Evolutionary conservation across 176 grass and related monocot genomes (phyloP), one percentile per base, ranked within the genome.

Genomic region (Oryza longistaminata): DNA sequence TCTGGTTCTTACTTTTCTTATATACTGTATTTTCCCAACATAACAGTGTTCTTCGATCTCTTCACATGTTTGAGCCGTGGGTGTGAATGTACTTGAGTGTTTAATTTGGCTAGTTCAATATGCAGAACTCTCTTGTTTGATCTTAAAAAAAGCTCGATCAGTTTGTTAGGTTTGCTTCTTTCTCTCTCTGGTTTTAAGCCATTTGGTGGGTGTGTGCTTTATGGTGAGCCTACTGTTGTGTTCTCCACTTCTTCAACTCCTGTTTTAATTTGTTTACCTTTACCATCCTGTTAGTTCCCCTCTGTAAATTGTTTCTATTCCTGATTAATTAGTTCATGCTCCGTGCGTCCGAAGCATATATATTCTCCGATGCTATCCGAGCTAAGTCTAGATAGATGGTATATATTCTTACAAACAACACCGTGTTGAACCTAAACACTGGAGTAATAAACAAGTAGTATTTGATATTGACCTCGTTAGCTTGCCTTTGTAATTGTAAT

Each of bases 61-160:
- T 79, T 79, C 62, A 44, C 37, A 45, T 66, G 76, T 27, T 65
- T 78, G 55, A 65, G 35, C 33, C 19, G 7, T 66, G n/a, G 55
- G 12, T 43, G 10, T 37, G 13, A 11, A 22, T 34, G 37, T 19
- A 24, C 29, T 66, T 29, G 27, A 11, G 7, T 68, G 21, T 76
- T 58, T 22, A 44, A 40, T 8, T 40, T 40, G 39, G 39, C 39
- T 40, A 16, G 9, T 37, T 39, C 50, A 67, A n/a, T n/a, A 55
- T 85, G 62, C 73, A 46, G 2, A 1, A 24, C 12, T 37, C 17
- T 64, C 33, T 46, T 35, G 8, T n/a, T 66, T 48, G 64, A n/a
- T 79, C 7, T 2, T 7, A 48, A n/a, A 50, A 52, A 31, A 7
- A 68, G 37, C 42, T 85, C 60, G 48, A 70, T 52, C 69, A 75